A percentile compares a stretch with the other conserved stretches of the same genome.
These are phyloP conservation scores for Blastomyces parvus DNA, from an alignment of 2,329 filamentous ascomycete species.

Conservation along the genomic window DNA sequence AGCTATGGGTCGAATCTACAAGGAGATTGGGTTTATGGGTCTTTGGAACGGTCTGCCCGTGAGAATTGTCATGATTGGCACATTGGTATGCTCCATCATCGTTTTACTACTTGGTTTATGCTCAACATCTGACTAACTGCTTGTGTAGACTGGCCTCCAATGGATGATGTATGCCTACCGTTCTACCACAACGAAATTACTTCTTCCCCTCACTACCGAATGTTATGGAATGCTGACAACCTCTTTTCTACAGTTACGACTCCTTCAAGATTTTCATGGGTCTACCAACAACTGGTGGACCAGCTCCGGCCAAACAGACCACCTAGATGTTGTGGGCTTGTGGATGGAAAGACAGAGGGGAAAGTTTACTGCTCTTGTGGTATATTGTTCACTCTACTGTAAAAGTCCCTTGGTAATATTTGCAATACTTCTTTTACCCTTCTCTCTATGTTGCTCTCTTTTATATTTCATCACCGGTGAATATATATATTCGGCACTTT, in stretches of 20 bases:
- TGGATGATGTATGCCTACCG: slow-evolving; percentile 73
- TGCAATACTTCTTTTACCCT: not conserved
- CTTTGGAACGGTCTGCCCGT: slow-evolving; percentile 87
- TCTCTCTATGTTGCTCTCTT: not conserved
- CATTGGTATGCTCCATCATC: slow-evolving; percentile 37
- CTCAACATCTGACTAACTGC: slow-evolving; percentile 16
- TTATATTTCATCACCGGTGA: not conserved
- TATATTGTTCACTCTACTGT: not conserved
- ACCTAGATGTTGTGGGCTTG: not conserved
- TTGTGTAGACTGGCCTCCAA: slow-evolving; percentile 61
- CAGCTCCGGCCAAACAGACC: slow-evolving; percentile 44
- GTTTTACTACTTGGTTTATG: not conserved
- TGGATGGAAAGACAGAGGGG: not conserved
- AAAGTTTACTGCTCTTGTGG: not conserved
- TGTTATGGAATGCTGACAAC: slow-evolving; percentile 19
- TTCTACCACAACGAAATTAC: not conserved
- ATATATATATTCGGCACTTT: not conserved
- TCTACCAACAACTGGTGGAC: slow-evolving; percentile 69
- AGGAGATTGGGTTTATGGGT: slow-evolving; percentile 75
- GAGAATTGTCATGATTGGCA: slow-evolving; percentile 81
- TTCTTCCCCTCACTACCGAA: no score
- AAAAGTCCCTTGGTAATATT: not conserved
- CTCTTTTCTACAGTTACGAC: slow-evolving; percentile 40
- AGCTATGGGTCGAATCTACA: slow-evolving; percentile 72
- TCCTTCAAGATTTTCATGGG: slow-evolving; percentile 89